Evolutionary conservation across 371 early-diverging fungal species (phyloP).

Genomic region (Lichtheimia ramosa): DNA sequence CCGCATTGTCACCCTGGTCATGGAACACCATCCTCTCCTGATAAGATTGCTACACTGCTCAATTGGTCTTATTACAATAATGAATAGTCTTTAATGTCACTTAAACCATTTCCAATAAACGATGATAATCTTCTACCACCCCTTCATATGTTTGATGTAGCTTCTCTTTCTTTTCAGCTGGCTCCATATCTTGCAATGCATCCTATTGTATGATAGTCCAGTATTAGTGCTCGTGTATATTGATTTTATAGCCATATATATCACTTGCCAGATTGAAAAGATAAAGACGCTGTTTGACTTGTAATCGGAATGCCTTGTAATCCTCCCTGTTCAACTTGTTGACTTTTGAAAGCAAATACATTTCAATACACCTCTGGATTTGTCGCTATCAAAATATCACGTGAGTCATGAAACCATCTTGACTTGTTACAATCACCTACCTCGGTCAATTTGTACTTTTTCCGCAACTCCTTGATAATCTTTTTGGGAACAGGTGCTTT

Average conservation of each 20-base stretch:
- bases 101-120: slow-evolving; percentile 60
- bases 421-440: slow-evolving; percentile 21
- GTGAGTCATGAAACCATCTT: background rate
- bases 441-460: slow-evolving; percentile 61
- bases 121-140: slow-evolving; percentile 80
- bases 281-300: slow-evolving; percentile 83
- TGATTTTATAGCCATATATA: background rate
- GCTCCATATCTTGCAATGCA: slow-evolving; percentile 61
- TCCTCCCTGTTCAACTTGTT: slow-evolving; percentile 50
- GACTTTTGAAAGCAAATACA: slow-evolving; percentile 63
- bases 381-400: slow-evolving; percentile 57
- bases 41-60: no score
- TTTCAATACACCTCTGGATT: slow-evolving; percentile 76
- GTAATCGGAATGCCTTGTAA: slow-evolving; percentile 67
- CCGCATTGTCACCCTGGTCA: no score
- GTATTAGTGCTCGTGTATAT: background rate
- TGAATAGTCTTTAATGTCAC: no score
- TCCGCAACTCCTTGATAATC: slow-evolving; percentile 41
- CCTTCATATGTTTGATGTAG: slow-evolving; percentile 72
- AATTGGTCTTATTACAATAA: no score
- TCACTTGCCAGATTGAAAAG: slow-evolving; percentile 66
- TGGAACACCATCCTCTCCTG: no score
- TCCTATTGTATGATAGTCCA: slow-evolving; percentile 41
- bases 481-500: slow-evolving; percentile 56
- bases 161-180: slow-evolving; percentile 66